A percentile compares a stretch with the other conserved stretches of the same genome.
These are phyloP conservation scores for Penicillium alfredii DNA, from an alignment of 495 filamentous ascomycete species.

Conservation along the genomic window DNA sequence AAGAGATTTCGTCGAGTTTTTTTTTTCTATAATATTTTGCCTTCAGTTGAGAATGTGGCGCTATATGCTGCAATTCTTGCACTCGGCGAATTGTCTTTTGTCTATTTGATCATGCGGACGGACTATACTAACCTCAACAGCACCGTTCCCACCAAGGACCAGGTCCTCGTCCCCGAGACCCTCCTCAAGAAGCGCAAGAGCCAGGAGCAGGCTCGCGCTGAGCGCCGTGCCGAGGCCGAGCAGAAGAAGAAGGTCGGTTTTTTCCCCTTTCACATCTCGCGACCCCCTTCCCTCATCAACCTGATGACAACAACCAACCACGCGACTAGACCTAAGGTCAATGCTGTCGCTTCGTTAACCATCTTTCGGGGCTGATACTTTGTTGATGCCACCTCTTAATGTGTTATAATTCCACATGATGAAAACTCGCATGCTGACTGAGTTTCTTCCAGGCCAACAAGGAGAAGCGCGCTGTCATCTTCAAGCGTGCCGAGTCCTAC, in stretches of 20 bases:
- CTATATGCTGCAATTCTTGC: conserved; percentile 79
- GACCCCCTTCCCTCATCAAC: not conserved
- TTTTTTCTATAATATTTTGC: conserved; percentile 23
- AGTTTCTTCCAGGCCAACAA: conserved; percentile 68
- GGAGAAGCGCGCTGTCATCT: conserved; percentile 94
- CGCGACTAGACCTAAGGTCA: conserved; percentile 87
- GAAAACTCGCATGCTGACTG: no score
- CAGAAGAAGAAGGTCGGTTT: conserved; percentile 84
- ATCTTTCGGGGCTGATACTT: conserved; percentile 99
- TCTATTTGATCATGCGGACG: conserved; percentile 56
- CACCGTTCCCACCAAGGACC: conserved; percentile 79
- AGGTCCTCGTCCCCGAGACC: conserved; percentile 94
- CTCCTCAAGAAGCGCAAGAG: conserved; percentile 99
- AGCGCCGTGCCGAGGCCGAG: conserved; percentile 68
- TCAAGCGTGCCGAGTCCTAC: conserved; percentile 99
- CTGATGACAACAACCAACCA: conserved; percentile 74
- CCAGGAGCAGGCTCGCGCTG: conserved; percentile 95
- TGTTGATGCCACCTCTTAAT: conserved; percentile 27
- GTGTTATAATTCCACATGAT: no score
- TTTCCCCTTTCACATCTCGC: conserved; percentile 2
- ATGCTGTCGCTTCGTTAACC: conserved; percentile 97
- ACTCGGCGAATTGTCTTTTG: conserved; percentile 69
- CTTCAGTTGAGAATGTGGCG: conserved; percentile 82
- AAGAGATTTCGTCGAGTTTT: conserved; percentile 76
- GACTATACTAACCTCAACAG: conserved; percentile 70